Conservation (phyloP, 2,329 filamentous ascomycete species). For the Sphaerostilbella broomeana region DNA sequence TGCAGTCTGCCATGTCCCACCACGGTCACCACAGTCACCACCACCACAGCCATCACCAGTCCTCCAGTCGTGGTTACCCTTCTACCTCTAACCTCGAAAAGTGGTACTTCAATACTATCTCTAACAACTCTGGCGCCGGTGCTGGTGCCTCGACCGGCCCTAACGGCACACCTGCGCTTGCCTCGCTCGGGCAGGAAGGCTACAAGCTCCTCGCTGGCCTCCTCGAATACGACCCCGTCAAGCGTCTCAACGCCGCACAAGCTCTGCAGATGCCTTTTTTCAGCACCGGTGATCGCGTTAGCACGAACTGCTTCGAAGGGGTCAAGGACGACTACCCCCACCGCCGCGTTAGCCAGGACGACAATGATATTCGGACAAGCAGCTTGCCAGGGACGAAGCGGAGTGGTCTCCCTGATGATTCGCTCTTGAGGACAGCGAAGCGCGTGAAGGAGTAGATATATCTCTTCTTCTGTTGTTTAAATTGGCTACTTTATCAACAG, state of each 20-base stretch:
- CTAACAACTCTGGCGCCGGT: constrained; percentile 39
- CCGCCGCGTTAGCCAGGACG: constrained; percentile 83
- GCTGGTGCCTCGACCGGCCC: constrained; percentile 7
- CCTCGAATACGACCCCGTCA: constrained; percentile 87
- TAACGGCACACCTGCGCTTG: constrained; percentile 34
- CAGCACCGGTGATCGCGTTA: constrained; percentile 63
- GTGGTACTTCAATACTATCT: constrained; percentile 70
- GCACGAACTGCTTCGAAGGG: constrained; percentile 83
- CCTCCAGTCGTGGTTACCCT: constrained; percentile 24
- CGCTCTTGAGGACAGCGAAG: constrained; percentile 56
- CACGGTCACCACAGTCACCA: constrained; percentile 35
- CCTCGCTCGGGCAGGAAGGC: constrained; percentile 66
- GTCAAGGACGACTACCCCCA: constrained; percentile 84
- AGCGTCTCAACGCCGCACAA: constrained; percentile 77
- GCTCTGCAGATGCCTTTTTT: constrained; percentile 93
- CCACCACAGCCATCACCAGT: constrained; percentile 43
- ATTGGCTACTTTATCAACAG: no score
- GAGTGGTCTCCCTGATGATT: constrained; percentile 77
- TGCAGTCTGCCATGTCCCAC: constrained; percentile 44
- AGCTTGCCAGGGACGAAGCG: constrained; percentile 88
- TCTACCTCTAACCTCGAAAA: constrained; percentile 58
- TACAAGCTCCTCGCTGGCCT: constrained; percentile 75
- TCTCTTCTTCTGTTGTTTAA: no score
- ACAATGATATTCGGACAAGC: constrained; percentile 89
- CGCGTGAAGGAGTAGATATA: constrained; percentile 48